phyloP scores from a whole-genome alignment of 2,329 filamentous ascomycete genomes.

The Dactylella cylindrospora region DNA sequence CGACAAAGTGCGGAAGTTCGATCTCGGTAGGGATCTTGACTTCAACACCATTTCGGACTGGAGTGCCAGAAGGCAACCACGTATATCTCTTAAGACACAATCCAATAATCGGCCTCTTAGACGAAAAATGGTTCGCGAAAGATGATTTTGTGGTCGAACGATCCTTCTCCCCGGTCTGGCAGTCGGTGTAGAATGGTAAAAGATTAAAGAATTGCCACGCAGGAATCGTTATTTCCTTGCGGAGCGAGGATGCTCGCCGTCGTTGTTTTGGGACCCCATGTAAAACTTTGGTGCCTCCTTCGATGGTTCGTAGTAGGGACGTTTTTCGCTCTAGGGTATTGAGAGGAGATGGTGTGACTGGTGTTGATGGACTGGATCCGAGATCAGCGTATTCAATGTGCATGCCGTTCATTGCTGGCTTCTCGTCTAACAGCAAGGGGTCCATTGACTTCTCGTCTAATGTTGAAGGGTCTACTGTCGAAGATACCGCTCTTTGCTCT shows the following conservation, averaged over 20 bases:
- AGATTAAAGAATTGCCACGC: conserved; percentile 97
- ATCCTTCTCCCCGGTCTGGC: conserved; percentile 24
- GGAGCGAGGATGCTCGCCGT: conserved; percentile 55
- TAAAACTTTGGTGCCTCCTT: conserved; percentile 53
- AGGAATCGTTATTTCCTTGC: conserved; percentile 87
- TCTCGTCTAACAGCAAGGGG: conserved; percentile 50
- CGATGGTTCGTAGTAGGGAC: conserved; percentile 43
- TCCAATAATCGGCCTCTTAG: conserved; percentile 79
- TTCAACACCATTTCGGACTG: conserved; percentile 73
- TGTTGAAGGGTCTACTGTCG: conserved; percentile 2
- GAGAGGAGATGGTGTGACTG: conserved; percentile 46
- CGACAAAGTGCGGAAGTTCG: conserved; percentile 82
- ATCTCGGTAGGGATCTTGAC: conserved; percentile 90
- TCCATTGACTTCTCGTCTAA: conserved; percentile 52
- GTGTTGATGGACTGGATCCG: conserved; percentile 48
- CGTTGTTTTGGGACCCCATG: conserved; percentile 53
- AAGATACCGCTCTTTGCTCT: conserved; percentile 59
- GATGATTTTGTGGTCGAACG: conserved; percentile 45
- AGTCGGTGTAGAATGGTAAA: conserved; percentile 47
- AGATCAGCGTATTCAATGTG: conserved; percentile 56
- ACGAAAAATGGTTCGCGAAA: conserved; percentile 80
- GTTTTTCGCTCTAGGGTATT: conserved; percentile 41
- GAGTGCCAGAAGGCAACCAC: conserved; percentile 68
- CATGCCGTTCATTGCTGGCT: conserved; percentile 49
- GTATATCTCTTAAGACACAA: conserved; percentile 91